phyloP scores from a whole-genome alignment of 2,329 filamentous ascomycete genomes.

The Aspergillus sp. region DNA sequence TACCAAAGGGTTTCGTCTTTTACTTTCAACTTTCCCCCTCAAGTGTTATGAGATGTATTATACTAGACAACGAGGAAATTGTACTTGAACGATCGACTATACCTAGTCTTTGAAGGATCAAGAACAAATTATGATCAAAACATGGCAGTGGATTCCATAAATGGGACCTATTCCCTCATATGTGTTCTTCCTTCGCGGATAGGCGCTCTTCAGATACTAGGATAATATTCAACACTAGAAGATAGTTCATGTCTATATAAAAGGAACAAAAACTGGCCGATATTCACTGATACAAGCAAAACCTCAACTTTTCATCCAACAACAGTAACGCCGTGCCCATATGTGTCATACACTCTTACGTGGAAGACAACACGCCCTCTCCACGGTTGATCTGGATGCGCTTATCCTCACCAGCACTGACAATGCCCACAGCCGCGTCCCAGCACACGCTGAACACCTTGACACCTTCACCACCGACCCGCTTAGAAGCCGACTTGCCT shows the following conservation, averaged over 20 bases:
- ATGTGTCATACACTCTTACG: conserved; percentile 27
- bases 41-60: conserved; percentile 17
- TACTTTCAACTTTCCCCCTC: conserved; percentile 8
- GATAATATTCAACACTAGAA: too few relatives aligned
- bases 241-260: not conserved
- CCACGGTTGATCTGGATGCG: conserved; percentile 86
- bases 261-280: conserved; percentile 3
- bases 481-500: conserved; percentile 57
- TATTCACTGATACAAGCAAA: conserved; percentile 7
- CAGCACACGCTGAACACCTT: conserved; percentile 90
- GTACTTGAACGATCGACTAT: not conserved
- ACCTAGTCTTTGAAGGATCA: too few relatives aligned
- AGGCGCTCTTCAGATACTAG: too few relatives aligned
- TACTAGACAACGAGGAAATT: conserved; percentile 11
- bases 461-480: conserved; percentile 72
- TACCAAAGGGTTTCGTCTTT: not conserved
- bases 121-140: too few relatives aligned
- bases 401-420: conserved; percentile 91
- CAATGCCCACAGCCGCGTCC: conserved; percentile 83
- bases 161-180: too few relatives aligned
- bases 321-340: conserved; percentile 27
- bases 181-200: too few relatives aligned
- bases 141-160: too few relatives aligned
- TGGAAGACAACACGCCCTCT: conserved; percentile 45
- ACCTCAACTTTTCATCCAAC: conserved; percentile 30